Evolutionary conservation across 805 yeast species (phyloP), one percentile per base, ranked within the genome.

Genomic region (Schizosaccharomyces octosporus): DNA sequence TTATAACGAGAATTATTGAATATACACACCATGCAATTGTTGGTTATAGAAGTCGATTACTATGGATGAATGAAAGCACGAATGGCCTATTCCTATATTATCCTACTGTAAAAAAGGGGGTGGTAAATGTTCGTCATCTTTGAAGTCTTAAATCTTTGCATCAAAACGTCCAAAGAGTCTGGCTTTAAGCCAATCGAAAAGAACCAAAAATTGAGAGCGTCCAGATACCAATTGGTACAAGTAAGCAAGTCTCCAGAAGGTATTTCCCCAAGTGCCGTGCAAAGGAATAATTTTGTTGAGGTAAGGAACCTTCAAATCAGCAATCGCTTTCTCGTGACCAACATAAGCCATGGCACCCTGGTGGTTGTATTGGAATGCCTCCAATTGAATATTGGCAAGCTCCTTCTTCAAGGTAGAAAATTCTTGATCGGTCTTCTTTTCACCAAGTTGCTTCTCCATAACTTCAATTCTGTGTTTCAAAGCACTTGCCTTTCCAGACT

Each of bases 201-300:
- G 79, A 61, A 89, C 95, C 70, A 88, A 79, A 64, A 87, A 75
- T 78, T 86, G 90, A 77, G 87, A 89, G 76, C 88, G 83, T 67
- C 86, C 80, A 64, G 94, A 82, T 72, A 90, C 80, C 73, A 90
- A 82, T 97, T 90, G 89, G 71, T 86, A 81, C 66, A 90, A 81
- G 73, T 90, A 90, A 39, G 95, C 95, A 39, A 87, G 80, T 75
- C 94, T 84, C 97, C 97, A 89, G 79, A 89, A 85, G 72, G 87
- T 76, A 78, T 84, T 88, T 48, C 97, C 87, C 71, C 86, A 75
- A 61, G 84, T 78, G 69, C 97, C 97, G 64, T 94, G 90, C 59
- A 87, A 75, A 42, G 88, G 80, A 68, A 85, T 13, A 4, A 32
- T n/a, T 17, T 57, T 41, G 15, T 57, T 57, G 43, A 57, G 13